These are phyloP conservation scores for Lolium rigidum DNA, from an alignment of 176 grass and related monocot genomes.

Conservation along the genomic window DNA sequence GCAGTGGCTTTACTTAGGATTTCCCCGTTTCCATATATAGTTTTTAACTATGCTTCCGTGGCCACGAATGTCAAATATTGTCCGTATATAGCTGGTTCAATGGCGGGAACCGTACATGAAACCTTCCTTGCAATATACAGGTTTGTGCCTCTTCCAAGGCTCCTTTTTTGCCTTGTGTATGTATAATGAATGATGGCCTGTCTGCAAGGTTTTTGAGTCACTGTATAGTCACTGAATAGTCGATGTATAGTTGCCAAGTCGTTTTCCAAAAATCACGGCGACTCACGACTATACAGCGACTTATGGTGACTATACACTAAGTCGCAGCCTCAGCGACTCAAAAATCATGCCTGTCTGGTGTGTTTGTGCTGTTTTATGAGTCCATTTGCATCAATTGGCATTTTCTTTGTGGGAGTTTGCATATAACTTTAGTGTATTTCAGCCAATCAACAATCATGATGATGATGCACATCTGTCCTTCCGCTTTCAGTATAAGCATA, in stretches of 20 bases:
- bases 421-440: background rate
- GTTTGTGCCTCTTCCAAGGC: conserved; percentile 47
- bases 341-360: background rate
- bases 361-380: conserved; percentile 4
- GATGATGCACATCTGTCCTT: background rate
- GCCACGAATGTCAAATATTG: conserved; percentile 93
- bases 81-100: conserved; percentile 87
- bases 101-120: conserved; percentile 88
- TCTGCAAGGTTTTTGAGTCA: background rate
- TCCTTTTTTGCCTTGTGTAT: background rate
- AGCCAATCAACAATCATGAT: background rate
- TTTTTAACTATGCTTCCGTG: conserved; percentile 96
- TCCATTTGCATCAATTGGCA: background rate
- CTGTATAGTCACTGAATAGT: too few relatives aligned
- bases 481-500: background rate
- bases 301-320: too few relatives aligned
- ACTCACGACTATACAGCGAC: too few relatives aligned
- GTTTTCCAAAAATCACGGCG: too few relatives aligned
- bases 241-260: too few relatives aligned
- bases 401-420: background rate
- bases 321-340: too few relatives aligned
- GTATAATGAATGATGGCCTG: background rate
- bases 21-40: conserved; percentile 97
- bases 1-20: conserved; percentile 88
- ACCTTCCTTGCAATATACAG: conserved; percentile 96